A percentile compares a stretch with the other conserved stretches of the same genome.
These are phyloP conservation scores for Arachis stenosperma DNA, from an alignment of 306 rosid genomes.

Conservation along the genomic window DNA sequence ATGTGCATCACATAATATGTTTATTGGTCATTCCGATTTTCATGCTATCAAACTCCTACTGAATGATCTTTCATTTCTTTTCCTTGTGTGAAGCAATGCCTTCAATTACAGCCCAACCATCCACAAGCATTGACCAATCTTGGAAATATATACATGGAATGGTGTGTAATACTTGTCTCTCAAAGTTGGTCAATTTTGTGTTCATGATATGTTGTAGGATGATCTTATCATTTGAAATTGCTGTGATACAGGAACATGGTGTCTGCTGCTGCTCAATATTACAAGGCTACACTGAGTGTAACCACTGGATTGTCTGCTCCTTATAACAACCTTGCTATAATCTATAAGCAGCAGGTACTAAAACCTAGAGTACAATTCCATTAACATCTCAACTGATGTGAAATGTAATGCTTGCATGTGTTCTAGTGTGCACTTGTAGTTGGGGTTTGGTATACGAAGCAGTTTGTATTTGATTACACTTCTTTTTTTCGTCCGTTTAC, in stretches of 20 bases:
- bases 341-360: conserved; percentile 91
- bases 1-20: conserved; percentile 15
- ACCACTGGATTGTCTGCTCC: conserved; percentile 98
- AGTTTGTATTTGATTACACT: background rate
- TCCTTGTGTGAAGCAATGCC: conserved; percentile 83
- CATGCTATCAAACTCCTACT: conserved; percentile 32
- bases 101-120: conserved; percentile 84
- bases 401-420: conserved; percentile 9
- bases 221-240: conserved; percentile 29
- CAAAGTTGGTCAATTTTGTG: conserved; percentile 8
- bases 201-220: background rate
- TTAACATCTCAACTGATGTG: background rate
- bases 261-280: conserved; percentile 88
- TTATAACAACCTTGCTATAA: conserved; percentile 89
- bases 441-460: background rate
- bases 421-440: background rate
- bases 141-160: conserved; percentile 97
- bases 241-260: conserved; percentile 83
- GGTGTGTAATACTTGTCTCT: conserved; percentile 54
- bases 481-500: background rate
- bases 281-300: conserved; percentile 90
- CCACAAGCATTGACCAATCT: conserved; percentile 98
- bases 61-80: conserved; percentile 27
- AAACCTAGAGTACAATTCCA: background rate
- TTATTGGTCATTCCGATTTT: conserved; percentile 24